Base-by-base conservation (phyloP, 1,284 basidiomycete species). In the Pseudozyma flocculosa region DNA sequence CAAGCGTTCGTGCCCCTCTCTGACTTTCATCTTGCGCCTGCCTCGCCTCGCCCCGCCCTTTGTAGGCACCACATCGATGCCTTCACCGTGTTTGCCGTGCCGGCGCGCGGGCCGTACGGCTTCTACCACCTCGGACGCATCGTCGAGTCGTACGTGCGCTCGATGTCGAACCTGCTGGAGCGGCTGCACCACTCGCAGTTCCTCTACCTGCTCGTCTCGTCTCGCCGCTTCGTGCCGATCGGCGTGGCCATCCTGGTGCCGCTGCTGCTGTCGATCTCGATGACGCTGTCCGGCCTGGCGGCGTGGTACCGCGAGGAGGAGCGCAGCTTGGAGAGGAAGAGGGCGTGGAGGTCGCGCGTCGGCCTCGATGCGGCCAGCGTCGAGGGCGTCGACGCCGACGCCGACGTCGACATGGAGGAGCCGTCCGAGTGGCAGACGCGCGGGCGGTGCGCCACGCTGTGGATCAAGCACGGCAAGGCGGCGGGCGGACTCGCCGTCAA, bases 41-140 rank as follows among this genome's bases (percentile, higher is more conserved):
- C 7, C 26, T 29, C 11, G 26, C 26, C 26, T 29, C 26, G 26
- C 26, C 26, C 26, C 26, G 26, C 5, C 26, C 5, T 11, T 11
- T 29, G 26, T 55, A 89, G 90, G 75, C 94, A 90, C 78, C 88
- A 92, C 36, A 92, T 99, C 51, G 94, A 98, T 77, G 89, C 93
- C 0, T 84, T 97, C 54, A 95, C 92, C 0, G 72, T 98, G 19
- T 97, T 89, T 75, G 92, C 87, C 4, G 80, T 90, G 5, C 92
- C 93, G 11, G 89, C 92, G 0, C 80, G 82, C 10, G 93, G 94
- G 2, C 95, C 95, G 3, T 92, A 96, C 78, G 95, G 95, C 0
- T 98, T 97, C 79, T 86, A 91, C 80, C 85, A 91, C 1, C 82
- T 99, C 19, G 94, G 94, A 67, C 84, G 65, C 9, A 39, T 73